phyloP scores from a whole-genome alignment of 1,284 basidiomycete species.

The Xerocomus nothofagi region DNA sequence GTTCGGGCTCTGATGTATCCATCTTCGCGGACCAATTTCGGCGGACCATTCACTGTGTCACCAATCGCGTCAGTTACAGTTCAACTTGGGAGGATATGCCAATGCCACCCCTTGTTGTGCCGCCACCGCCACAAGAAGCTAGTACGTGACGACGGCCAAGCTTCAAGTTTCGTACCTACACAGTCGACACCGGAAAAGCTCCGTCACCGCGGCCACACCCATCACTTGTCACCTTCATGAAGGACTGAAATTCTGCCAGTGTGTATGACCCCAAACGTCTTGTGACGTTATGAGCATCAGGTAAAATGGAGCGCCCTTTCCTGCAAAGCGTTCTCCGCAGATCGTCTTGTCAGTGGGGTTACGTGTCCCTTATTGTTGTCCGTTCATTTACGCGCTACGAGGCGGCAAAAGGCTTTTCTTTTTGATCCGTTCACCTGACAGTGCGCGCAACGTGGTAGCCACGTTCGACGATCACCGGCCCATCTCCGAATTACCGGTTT shows the following conservation, averaged over 20 bases:
- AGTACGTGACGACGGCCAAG: background rate
- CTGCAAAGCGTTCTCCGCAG: background rate
- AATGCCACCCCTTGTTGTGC: constrained; percentile 1
- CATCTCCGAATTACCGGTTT: background rate
- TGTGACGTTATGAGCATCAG: constrained; percentile 5
- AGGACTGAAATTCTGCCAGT: background rate
- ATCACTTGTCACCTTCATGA: background rate
- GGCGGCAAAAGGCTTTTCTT: background rate
- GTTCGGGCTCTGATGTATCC: constrained; percentile 6
- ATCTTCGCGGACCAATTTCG: constrained; percentile 13
- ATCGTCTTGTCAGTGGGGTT: background rate
- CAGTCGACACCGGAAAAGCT: background rate
- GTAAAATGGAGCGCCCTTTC: constrained; percentile 3
- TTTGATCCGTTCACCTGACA: background rate
- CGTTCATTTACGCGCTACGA: constrained; percentile 1
- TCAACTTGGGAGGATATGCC: background rate
- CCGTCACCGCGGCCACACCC: background rate
- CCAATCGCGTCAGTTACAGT: background rate
- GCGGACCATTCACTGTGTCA: constrained; percentile 2
- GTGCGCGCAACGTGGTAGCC: background rate
- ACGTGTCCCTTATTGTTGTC: constrained; percentile 2
- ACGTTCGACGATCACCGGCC: background rate
- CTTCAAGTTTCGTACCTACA: background rate
- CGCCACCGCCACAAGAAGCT: background rate
- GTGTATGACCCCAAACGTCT: background rate